A percentile compares a stretch with the other conserved stretches of the same genome.
These are phyloP conservation scores for Rossbeevera mucosa DNA, from an alignment of 768 basidiomycete genomes.

Conservation along the genomic window DNA sequence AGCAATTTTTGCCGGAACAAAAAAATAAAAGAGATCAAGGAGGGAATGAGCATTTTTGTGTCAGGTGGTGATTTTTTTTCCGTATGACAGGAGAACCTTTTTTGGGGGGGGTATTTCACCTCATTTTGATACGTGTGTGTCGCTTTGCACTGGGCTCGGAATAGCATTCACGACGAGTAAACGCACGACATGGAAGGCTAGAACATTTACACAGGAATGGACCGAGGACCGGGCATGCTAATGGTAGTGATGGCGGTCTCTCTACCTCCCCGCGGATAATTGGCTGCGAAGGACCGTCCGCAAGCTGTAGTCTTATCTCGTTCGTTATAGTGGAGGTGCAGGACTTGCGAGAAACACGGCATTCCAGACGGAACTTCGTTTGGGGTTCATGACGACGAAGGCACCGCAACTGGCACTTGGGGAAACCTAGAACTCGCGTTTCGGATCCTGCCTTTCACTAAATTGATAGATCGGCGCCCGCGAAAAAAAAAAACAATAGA, in stretches of 20 bases:
- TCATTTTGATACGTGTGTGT: not conserved
- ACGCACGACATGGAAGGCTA: not conserved
- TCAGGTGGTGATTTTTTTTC: not conserved
- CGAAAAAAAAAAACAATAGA: not conserved
- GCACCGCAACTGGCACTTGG: not conserved
- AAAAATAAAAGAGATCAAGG: not conserved
- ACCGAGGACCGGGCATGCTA: not conserved
- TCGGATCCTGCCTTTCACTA: not conserved
- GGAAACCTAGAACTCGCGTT: not conserved
- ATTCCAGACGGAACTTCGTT: not conserved
- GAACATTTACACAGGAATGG: not conserved
- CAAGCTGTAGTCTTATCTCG: not conserved
- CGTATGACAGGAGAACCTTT: constrained; percentile 4
- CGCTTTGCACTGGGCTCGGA: constrained; percentile 4
- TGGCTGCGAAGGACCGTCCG: not conserved
- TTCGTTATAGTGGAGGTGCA: not conserved
- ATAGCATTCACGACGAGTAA: not conserved
- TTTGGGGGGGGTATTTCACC: too few species aligned
- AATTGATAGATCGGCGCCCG: not conserved
- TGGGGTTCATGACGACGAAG: not conserved
- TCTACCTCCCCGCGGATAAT: not conserved
- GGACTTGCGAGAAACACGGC: constrained; percentile 6
- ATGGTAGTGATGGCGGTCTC: not conserved
- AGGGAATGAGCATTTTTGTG: not conserved
- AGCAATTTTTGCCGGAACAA: constrained; percentile 2